Conservation (phyloP, 371 early-diverging fungal genomes). For the Blakeslea trispora region DNA sequence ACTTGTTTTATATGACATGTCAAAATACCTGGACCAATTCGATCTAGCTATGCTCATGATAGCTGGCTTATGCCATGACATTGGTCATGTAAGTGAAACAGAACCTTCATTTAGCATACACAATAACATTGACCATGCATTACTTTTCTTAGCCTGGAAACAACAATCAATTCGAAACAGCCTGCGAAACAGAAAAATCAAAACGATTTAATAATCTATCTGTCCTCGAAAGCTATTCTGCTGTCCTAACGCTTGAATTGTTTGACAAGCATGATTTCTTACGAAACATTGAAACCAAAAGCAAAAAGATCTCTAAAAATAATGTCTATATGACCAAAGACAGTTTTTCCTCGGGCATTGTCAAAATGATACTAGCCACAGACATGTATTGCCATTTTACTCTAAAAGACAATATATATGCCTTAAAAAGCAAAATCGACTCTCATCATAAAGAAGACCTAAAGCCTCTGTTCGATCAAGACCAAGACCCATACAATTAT, state of each 20-base stretch:
- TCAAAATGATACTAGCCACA: conserved; percentile 75
- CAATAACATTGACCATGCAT: neutral
- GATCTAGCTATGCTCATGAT: conserved; percentile 77
- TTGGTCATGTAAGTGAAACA: conserved; percentile 82
- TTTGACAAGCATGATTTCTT: conserved; percentile 70
- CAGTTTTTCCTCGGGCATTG: conserved; percentile 49
- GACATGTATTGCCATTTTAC: conserved; percentile 88
- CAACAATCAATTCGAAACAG: conserved; percentile 87
- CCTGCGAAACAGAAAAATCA: conserved; percentile 76
- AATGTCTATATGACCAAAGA: conserved; percentile 38
- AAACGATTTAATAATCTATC: conserved; percentile 68
- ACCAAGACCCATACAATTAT: conserved; percentile 7
- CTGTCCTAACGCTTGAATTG: conserved; percentile 67
- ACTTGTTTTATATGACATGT: conserved; percentile 62
- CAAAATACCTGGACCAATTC: conserved; percentile 58
- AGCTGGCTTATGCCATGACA: conserved; percentile 87
- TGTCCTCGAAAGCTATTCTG: conserved; percentile 84
- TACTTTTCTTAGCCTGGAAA: conserved; percentile 72
- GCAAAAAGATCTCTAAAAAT: conserved; percentile 11
- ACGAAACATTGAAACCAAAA: conserved; percentile 31
- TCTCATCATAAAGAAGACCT: neutral
- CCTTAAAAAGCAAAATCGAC: neutral
- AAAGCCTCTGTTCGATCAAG: conserved; percentile 1
- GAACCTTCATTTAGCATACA: neutral
- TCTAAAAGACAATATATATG: conserved; percentile 62